Base-by-base conservation (phyloP, 2,329 filamentous ascomycete species). In the Cytospora piceae region DNA sequence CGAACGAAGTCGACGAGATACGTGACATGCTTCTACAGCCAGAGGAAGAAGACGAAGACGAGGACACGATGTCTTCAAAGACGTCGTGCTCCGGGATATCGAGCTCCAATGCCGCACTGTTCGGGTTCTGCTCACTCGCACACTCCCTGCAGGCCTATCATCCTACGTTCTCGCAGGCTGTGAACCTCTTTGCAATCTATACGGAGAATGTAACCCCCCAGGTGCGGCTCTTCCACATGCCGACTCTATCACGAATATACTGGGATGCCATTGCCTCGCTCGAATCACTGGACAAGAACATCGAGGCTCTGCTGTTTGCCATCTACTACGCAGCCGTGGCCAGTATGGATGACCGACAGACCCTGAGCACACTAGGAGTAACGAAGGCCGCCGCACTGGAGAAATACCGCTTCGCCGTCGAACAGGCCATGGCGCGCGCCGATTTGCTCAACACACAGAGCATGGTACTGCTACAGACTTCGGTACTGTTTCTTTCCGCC, bases 381-480 rank as follows among this genome's bases (percentile, higher is more conserved):
- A 15, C 56, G 0, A 66, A 61, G 20, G 37, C 58, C 0, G 4
- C 6, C 9, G 63, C 65, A 2, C 53, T 69, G 0, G 63, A 63
- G n/a, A 61, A 56, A 55, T 85, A 80, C 66, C 78, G 82, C 2
- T 74, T 81, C 11, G 80, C 78, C 9, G 74, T 83, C 0, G 83
- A 87, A 67, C 81, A 85, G 54, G 84, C 85, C 0, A 76, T 90
- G 8, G 79, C 85, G 0, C 83, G 82, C 27, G 86, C 84, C 2
- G 81, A 83, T 49, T 87, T 89, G 31, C 75, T 90, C 29, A 83
- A 81, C 31, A 81, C 81, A 0, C 83, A 83, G 0, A 83, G 87
- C 54, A 66, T 88, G 0, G 75, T 81, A 12, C 80, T 87, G 0
- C 74, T 89, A 0, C 87, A 90, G 71, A 85, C 85, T 0, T 81